Evolutionary conservation across 345 rosid genomes (phyloP).

Genomic region (sweet orange (Citrus sinensis)): DVS_A1.0 CM039168.1:21227501-21228000

Average conservation of each 20-base stretch:
- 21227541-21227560: conserved; percentile 5
- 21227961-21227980: background rate
- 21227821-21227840: conserved; percentile 22
- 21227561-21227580: conserved; percentile 12
- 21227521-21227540: background rate
- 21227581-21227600: conserved; percentile 16
- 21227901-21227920: background rate
- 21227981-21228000: background rate
- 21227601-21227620: conserved; percentile 17
- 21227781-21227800: background rate
- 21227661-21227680: background rate
- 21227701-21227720: background rate
- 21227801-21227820: conserved; percentile 16
- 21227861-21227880: conserved; percentile 19
- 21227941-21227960: background rate
- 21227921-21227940: conserved; percentile 14
- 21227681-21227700: background rate
- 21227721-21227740: background rate
- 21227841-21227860: conserved; percentile 22
- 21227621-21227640: conserved; percentile 17
- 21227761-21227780: background rate
- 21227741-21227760: too few relatives aligned
- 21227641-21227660: conserved; percentile 18
- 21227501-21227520: background rate
- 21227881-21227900: conserved; percentile 23